Evolutionary conservation across 257 asterid species (phyloP).

Genomic region (Gentiana dahurica): DNA sequence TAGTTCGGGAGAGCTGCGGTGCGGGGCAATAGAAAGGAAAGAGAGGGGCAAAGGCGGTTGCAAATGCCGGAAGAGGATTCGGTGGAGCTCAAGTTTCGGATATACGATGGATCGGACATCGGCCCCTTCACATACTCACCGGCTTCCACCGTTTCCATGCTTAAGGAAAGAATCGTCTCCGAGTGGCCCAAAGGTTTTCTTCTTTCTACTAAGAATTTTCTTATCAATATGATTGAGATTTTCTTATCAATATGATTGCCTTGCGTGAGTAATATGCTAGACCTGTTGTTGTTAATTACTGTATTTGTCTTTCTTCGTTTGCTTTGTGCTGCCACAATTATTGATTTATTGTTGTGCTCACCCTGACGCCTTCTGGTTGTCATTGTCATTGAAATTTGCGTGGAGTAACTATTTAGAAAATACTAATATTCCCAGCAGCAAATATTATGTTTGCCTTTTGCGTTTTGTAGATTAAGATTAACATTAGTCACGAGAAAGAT

Average conservation of each 20-base stretch:
- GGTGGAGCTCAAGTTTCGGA: slow-evolving; percentile 79
- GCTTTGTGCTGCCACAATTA: no score
- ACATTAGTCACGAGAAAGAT: no score
- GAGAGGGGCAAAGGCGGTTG: slow-evolving; percentile 7
- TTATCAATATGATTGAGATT: no score
- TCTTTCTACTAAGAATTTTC: slow-evolving; percentile 39
- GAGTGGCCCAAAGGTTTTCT: slow-evolving; percentile 38
- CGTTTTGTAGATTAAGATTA: no score
- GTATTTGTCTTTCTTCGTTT: background rate
- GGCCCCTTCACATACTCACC: slow-evolving; percentile 88
- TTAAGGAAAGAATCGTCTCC: slow-evolving; percentile 63
- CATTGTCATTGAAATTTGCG: no score
- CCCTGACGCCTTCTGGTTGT: no score
- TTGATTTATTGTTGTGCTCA: no score
- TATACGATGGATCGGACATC: slow-evolving; percentile 91
- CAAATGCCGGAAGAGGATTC: slow-evolving; percentile 41
- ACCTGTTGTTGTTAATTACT: background rate
- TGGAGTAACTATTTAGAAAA: no score
- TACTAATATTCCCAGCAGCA: no score
- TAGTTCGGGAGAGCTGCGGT: background rate
- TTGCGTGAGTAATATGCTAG: background rate
- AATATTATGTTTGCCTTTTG: no score
- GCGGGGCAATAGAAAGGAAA: background rate
- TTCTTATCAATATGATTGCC: no score
- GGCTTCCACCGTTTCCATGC: slow-evolving; percentile 75